These are phyloP conservation scores for Alternaria rosae DNA, from an alignment of 2,329 filamentous ascomycete genomes.

Conservation along the genomic window DNA sequence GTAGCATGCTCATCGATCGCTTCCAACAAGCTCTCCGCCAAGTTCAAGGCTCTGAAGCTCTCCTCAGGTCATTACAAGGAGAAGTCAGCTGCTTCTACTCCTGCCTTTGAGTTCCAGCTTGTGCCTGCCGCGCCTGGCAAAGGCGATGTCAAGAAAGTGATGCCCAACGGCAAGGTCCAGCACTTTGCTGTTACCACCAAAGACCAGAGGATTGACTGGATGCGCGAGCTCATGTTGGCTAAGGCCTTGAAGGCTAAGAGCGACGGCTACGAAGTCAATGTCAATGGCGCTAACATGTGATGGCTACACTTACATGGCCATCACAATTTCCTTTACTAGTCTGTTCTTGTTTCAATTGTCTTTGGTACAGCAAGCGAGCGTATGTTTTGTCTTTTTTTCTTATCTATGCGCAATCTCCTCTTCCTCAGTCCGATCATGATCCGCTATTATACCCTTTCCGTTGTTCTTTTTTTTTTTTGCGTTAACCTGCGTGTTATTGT, in stretches of 20 bases:
- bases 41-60: constrained; percentile 79
- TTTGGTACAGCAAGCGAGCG: constrained; percentile 27
- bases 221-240: constrained; percentile 90
- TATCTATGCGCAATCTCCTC: constrained; percentile 8
- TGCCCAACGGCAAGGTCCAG: constrained; percentile 75
- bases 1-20: constrained; percentile 82
- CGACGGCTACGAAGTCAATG: constrained; percentile 80
- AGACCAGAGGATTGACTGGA: constrained; percentile 96
- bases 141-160: constrained; percentile 48
- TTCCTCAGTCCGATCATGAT: constrained; percentile 29
- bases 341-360: not conserved
- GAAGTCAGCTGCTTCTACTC: constrained; percentile 63
- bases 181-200: constrained; percentile 71
- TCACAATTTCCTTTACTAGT: not conserved
- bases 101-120: constrained; percentile 83
- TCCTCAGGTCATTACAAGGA: constrained; percentile 59
- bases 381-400: constrained; percentile 16
- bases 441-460: constrained; percentile 41
- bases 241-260: constrained; percentile 86
- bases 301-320: not conserved
- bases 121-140: constrained; percentile 70
- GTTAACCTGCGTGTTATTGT: not conserved
- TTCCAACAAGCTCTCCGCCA: constrained; percentile 83
- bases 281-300: constrained; percentile 66
- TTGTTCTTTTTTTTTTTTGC: constrained; percentile 12